A percentile compares a stretch with the other conserved stretches of the same genome.
Evolutionary conservation across 441 rosid species (phyloP).

Genomic region (Gossypium davidsonii): DNA sequence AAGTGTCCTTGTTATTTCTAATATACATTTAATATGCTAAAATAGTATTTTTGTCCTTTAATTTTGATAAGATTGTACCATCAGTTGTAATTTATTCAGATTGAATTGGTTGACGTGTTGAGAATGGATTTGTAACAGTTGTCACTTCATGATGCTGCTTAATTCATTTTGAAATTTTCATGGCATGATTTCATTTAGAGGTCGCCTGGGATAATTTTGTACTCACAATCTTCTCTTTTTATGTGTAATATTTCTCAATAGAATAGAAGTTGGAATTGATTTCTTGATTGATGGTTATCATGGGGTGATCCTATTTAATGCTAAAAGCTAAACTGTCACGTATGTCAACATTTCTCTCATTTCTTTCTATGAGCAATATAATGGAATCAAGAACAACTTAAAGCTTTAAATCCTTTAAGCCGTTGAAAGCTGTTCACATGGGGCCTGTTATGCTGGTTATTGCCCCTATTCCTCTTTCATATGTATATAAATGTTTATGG

Average conservation of each 20-base stretch:
- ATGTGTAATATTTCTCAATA: neutral
- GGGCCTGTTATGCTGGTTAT: neutral
- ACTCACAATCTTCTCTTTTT: neutral
- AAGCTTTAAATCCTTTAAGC: neutral
- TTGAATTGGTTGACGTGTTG: neutral
- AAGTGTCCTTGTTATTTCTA: neutral
- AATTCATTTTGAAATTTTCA: neutral
- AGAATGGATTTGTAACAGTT: neutral
- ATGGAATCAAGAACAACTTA: neutral
- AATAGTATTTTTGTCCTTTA: neutral
- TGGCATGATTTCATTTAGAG: neutral
- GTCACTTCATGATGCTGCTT: neutral
- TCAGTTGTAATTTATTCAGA: neutral
- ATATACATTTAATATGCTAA: neutral
- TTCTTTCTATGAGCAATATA: neutral
- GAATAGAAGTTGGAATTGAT: constrained; percentile 4
- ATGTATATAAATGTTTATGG: neutral
- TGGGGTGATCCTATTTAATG: neutral
- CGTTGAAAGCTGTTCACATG: constrained; percentile 1
- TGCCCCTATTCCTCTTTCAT: neutral
- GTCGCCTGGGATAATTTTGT: neutral
- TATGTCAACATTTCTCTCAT: neutral
- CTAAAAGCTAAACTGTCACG: neutral
- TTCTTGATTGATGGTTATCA: constrained; percentile 7
- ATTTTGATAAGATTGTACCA: neutral